Evolutionary conservation across 164 flowering plant genomes (phyloP).

Genomic region (Taxillus chinensis): DNA sequence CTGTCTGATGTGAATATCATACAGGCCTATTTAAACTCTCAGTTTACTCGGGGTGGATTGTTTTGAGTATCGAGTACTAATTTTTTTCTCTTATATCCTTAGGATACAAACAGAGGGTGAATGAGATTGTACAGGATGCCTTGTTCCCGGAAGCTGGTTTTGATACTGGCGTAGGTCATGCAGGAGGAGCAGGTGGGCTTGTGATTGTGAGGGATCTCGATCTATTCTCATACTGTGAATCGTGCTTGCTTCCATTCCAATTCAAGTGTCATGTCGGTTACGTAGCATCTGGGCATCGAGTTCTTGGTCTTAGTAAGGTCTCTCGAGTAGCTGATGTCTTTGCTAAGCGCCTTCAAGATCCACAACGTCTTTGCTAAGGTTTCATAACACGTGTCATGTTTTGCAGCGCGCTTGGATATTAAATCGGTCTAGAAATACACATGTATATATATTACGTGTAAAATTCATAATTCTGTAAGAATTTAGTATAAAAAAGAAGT

Average conservation of each 20-base stretch:
- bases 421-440: too few species aligned
- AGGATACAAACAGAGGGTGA: conserved; percentile 72
- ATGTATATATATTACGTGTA: too few species aligned
- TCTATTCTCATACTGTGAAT: conserved; percentile 85
- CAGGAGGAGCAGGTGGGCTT: conserved; percentile 88
- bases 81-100: conserved; percentile 6
- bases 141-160: conserved; percentile 89
- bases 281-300: conserved; percentile 72
- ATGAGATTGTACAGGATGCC: conserved; percentile 77
- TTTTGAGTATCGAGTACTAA: too few species aligned
- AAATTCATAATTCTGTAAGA: too few species aligned
- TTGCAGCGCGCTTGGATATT: too few species aligned
- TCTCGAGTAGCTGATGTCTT: conserved; percentile 83
- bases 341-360: conserved; percentile 88
- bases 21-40: too few species aligned
- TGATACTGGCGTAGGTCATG: conserved; percentile 55
- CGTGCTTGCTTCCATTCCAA: conserved; percentile 91
- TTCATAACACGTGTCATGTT: too few species aligned
- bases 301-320: conserved; percentile 88
- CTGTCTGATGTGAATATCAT: too few species aligned
- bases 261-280: conserved; percentile 92
- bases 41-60: too few species aligned
- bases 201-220: conserved; percentile 86
- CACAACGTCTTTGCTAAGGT: conserved; percentile 72
- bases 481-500: too few species aligned